Evolutionary conservation across 768 basidiomycete genomes (phyloP).

Genomic region (Tylopilus vinaceipallidus): DNA sequence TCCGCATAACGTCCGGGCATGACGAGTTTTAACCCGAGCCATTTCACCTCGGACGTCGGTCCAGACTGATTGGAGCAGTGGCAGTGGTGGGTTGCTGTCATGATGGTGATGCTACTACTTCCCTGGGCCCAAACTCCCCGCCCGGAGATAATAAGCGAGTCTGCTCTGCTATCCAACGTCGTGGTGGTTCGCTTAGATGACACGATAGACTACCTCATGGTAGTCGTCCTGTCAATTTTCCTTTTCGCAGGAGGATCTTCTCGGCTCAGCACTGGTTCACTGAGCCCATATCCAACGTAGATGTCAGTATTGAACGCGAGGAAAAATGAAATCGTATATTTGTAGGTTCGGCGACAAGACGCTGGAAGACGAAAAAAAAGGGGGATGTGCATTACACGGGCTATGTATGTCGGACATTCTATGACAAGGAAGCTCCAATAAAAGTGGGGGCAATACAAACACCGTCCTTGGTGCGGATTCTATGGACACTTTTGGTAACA

Average conservation of each 20-base stretch:
- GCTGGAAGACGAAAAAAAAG: not conserved
- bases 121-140: constrained; percentile 24
- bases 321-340: not conserved
- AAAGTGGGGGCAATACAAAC: constrained; percentile 78
- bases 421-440: constrained; percentile 91
- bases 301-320: constrained; percentile 2
- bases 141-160: constrained; percentile 35
- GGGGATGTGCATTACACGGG: no score
- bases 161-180: not conserved
- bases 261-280: constrained; percentile 36
- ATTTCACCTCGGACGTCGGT: constrained; percentile 34
- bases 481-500: constrained; percentile 71
- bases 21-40: constrained; percentile 34
- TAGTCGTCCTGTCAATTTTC: constrained; percentile 33
- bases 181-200: not conserved
- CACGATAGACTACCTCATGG: constrained; percentile 22
- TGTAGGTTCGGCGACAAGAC: not conserved
- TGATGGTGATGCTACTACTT: constrained; percentile 34
- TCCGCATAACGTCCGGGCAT: constrained; percentile 36
- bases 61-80: constrained; percentile 28
- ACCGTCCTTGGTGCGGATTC: constrained; percentile 83
- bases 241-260: constrained; percentile 34
- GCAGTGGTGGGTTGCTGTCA: constrained; percentile 36
- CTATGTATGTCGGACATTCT: no score
- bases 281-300: constrained; percentile 34